These are phyloP conservation scores for Trypanosoma vivax DNA, from an alignment of 208 protist genomes.

Conservation along the genomic window DNA sequence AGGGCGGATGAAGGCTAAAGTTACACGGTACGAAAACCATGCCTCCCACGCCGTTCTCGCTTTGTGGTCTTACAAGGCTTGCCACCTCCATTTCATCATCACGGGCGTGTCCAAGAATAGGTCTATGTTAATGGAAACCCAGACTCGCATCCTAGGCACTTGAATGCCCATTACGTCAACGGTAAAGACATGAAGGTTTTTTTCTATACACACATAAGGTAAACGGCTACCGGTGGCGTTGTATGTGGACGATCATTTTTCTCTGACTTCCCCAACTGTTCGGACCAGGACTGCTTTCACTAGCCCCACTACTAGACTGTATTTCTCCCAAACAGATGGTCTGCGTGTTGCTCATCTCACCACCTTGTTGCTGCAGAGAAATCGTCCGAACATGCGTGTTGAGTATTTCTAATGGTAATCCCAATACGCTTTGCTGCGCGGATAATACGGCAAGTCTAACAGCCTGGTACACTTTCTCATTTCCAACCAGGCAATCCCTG, in stretches of 20 bases:
- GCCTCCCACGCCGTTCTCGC: too few relatives aligned
- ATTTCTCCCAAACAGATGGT: constrained; percentile 18
- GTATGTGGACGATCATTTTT: constrained; percentile 17
- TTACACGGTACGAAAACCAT: too few relatives aligned
- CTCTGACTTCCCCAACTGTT: background rate
- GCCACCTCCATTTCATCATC: constrained; percentile 19
- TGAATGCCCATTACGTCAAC: constrained; percentile 5
- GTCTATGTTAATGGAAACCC: constrained; percentile 13
- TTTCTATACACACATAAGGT: constrained; percentile 19
- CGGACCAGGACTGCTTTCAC: background rate
- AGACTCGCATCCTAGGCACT: constrained; percentile 10
- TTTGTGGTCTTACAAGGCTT: constrained; percentile 4
- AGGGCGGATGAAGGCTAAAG: too few relatives aligned
- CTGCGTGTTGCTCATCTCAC: background rate
- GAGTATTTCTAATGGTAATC: constrained; percentile 19
- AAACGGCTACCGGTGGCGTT: constrained; percentile 5
- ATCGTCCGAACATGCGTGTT: constrained; percentile 15
- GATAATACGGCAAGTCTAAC: constrained; percentile 14
- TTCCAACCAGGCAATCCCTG: constrained; percentile 1
- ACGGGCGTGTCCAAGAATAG: constrained; percentile 17
- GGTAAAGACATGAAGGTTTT: constrained; percentile 13
- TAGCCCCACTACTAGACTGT: background rate
- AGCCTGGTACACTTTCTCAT: constrained; percentile 3
- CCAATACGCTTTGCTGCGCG: constrained; percentile 20
- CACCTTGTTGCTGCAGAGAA: background rate